Percentiles rank a stretch among this genome's conserved stretches.
Evolutionary conservation across 306 rosid genomes (phyloP).

Genomic region (Lithocarpus polystachyus): DNA sequence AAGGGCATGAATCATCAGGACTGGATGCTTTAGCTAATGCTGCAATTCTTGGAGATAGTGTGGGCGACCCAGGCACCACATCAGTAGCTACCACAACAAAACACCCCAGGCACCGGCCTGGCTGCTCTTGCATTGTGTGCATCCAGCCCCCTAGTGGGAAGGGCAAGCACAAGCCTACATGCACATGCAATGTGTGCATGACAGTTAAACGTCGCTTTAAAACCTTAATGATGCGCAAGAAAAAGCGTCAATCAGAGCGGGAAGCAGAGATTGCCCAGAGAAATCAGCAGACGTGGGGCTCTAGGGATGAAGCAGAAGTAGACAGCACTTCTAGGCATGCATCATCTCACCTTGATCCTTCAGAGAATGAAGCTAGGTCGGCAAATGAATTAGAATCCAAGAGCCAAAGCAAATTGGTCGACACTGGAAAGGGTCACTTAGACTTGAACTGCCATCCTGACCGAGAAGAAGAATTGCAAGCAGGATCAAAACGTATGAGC

Average conservation of each 20-base stretch:
- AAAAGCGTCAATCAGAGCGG: slow-evolving; percentile 94
- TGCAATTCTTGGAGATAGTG: slow-evolving; percentile 74
- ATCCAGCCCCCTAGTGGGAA: slow-evolving; percentile 99
- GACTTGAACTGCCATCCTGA: slow-evolving; percentile 83
- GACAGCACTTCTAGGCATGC: slow-evolving; percentile 62
- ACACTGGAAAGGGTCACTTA: slow-evolving; percentile 61
- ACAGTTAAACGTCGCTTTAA: slow-evolving; percentile 95
- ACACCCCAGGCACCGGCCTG: slow-evolving; percentile 98
- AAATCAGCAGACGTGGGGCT: slow-evolving; percentile 55
- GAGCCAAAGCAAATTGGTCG: slow-evolving; percentile 58
- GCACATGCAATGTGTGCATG: slow-evolving; percentile 93
- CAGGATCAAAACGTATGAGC: slow-evolving; percentile 49
- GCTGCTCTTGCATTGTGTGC: slow-evolving; percentile 99
- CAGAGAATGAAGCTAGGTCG: slow-evolving; percentile 58
- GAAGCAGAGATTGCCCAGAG: slow-evolving; percentile 95
- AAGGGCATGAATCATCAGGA: slow-evolving; percentile 71
- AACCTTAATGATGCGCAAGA: slow-evolving; percentile 93
- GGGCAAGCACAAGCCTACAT: slow-evolving; percentile 97
- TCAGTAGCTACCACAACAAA: slow-evolving; percentile 84
- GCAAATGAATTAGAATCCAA: slow-evolving; percentile 58
- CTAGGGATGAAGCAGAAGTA: slow-evolving; percentile 75
- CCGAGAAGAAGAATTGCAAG: slow-evolving; percentile 53
- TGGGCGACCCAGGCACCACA: slow-evolving; percentile 53
- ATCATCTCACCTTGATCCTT: slow-evolving; percentile 57
- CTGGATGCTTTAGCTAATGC: slow-evolving; percentile 95